Conservation (phyloP, 208 protist genomes). For the Trypanosomatidae sp. region DNA sequence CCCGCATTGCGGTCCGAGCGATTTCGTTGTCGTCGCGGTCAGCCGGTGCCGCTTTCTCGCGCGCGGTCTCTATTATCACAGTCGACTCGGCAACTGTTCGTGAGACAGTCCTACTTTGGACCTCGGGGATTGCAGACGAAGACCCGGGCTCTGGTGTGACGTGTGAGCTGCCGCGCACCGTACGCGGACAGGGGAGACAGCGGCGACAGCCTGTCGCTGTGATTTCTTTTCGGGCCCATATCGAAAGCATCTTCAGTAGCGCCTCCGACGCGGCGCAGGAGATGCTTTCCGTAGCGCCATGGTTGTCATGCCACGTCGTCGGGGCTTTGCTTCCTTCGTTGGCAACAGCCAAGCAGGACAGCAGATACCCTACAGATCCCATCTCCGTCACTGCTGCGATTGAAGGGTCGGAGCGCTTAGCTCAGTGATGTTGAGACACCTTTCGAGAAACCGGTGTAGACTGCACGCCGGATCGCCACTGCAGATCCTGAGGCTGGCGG, state of each 20-base stretch:
- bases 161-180: neutral
- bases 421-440: neutral
- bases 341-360: neutral
- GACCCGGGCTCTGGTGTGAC: neutral
- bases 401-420: constrained; percentile 4
- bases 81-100: neutral
- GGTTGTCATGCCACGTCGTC: neutral
- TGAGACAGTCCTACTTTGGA: neutral
- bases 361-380: neutral
- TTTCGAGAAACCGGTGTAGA: neutral
- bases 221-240: neutral
- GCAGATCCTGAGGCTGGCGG: constrained; percentile 37
- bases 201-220: neutral
- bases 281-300: neutral
- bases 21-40: neutral
- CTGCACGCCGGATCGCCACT: constrained; percentile 1
- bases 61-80: neutral
- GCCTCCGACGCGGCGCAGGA: neutral
- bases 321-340: neutral
- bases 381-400: neutral
- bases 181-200: neutral
- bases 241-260: neutral
- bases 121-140: neutral
- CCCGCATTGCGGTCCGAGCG: neutral
- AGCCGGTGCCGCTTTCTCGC: neutral